Base-by-base conservation (phyloP, 2,329 filamentous ascomycete species). In the Ceratocystis eucalypticola region DNA sequence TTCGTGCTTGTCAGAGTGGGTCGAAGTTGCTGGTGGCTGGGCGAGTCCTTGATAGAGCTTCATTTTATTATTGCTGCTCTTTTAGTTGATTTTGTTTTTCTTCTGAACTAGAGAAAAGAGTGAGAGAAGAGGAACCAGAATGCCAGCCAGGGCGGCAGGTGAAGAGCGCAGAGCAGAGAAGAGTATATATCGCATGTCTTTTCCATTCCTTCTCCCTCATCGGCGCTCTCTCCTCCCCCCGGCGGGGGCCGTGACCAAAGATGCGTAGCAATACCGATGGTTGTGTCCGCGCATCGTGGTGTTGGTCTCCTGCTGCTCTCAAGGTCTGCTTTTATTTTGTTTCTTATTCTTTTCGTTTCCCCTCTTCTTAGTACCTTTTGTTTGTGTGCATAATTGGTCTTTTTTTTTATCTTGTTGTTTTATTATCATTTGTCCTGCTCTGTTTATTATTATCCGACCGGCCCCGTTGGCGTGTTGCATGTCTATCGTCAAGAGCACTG, bases 1-100 rank as follows among this genome's bases (percentile, higher is more conserved):
- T 69, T 96, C 91, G 71, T 99, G 94, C 77, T 80, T 96, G 66
- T 84, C 90, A 8, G 91, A 99, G 77, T 99, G 94, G 94, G 94
- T 99, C 15, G 91, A 96, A 68, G 91, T 96, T 71, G 93, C 92
- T 61, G 94, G 94, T 71, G 94, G 94, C 68, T 99, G 92, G 91
- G 85, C 89, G 67, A 79, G 78, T 50, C 66, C 66, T 68, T 68
- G 64, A 64, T 30, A 41, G 22, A 15, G 28, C n/a, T 53, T 28
- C 30, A 61, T 45, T 55, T 61, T 66, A 62, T 55, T 28, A 44
- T 57, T 64, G 5, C 28, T 61, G 30, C n/a, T 41, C 25, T 63
- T 12, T 67, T 37, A 64, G 28, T 67, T 50, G 5, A 7, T 50
- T 64, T 63, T 64, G 48, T 65, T 61, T 64, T 33, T 28, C 22